Percentiles rank a stretch among this genome's conserved stretches.
Conservation (phyloP, 176 grass and related monocot species). For the Rhynchospora pubera region DNA sequence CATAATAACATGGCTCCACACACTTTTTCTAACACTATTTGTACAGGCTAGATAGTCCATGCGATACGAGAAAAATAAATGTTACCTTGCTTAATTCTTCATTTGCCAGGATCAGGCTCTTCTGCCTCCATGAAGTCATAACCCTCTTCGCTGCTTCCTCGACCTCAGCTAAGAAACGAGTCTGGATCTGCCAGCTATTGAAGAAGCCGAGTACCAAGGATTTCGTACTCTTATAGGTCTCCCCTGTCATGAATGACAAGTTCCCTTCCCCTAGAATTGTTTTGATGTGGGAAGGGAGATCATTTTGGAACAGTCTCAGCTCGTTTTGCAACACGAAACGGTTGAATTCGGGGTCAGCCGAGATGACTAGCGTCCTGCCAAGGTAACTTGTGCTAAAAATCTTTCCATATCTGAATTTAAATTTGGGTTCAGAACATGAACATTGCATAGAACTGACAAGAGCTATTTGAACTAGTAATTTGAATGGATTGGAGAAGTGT, state of each 20-base stretch:
- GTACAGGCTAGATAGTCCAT: no score
- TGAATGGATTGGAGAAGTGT: neutral
- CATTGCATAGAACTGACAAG: neutral
- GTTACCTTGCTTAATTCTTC: conserved; percentile 12
- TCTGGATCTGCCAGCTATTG: neutral
- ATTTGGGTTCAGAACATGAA: neutral
- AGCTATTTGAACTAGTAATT: neutral
- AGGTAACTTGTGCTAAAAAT: conserved; percentile 9
- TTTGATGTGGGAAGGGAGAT: neutral
- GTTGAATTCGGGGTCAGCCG: conserved; percentile 21
- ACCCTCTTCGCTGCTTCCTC: neutral
- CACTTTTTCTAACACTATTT: no score
- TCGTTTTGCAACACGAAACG: conserved; percentile 29
- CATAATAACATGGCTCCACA: no score
- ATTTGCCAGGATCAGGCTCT: neutral
- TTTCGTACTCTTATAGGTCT: neutral
- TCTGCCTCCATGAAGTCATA: neutral
- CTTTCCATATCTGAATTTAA: conserved; percentile 18
- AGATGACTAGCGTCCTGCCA: conserved; percentile 9
- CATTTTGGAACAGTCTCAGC: neutral
- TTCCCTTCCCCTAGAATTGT: conserved; percentile 1
- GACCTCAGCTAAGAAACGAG: neutral
- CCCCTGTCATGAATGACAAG: conserved; percentile 13
- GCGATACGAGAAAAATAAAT: neutral
- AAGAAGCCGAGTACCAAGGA: neutral